Percentiles rank a stretch among this genome's conserved stretches.
Evolutionary conservation across 495 filamentous ascomycete species (phyloP).

Genomic region (Alectoria sarmentosa): DNA sequence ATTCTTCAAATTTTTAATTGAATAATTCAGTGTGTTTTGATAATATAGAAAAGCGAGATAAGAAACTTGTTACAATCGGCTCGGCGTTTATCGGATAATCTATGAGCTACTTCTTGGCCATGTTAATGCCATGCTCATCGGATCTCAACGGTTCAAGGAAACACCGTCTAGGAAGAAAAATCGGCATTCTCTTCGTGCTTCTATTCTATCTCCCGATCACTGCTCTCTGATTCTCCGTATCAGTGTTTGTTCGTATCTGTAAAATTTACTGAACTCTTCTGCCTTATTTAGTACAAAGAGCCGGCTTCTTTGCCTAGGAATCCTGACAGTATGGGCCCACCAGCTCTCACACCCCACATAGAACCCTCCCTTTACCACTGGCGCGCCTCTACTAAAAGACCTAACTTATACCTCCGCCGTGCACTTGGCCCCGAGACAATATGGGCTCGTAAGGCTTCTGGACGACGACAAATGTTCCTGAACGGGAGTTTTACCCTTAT

Average conservation of each 20-base stretch:
- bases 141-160: too few species aligned
- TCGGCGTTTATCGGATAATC: too few species aligned
- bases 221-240: not conserved
- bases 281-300: not conserved
- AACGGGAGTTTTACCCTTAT: not conserved
- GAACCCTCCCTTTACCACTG: slow-evolving; percentile 1
- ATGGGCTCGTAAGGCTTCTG: not conserved
- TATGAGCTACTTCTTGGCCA: too few species aligned
- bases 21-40: too few species aligned
- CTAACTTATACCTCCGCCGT: slow-evolving; percentile 1
- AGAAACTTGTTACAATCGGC: too few species aligned
- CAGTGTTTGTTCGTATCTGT: not conserved
- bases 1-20: too few species aligned
- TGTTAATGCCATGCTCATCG: too few species aligned
- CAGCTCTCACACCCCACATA: not conserved
- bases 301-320: not conserved
- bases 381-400: not conserved
- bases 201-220: too few species aligned
- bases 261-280: not conserved
- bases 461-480: slow-evolving; percentile 8
- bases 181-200: too few species aligned
- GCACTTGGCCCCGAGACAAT: slow-evolving; percentile 5
- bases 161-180: too few species aligned
- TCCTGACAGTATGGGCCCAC: not conserved
- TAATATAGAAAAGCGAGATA: too few species aligned